Evolutionary conservation across 345 rosid species (phyloP), one percentile per base, ranked within the genome.

Genomic region (Clarkia xantiana): DNA sequence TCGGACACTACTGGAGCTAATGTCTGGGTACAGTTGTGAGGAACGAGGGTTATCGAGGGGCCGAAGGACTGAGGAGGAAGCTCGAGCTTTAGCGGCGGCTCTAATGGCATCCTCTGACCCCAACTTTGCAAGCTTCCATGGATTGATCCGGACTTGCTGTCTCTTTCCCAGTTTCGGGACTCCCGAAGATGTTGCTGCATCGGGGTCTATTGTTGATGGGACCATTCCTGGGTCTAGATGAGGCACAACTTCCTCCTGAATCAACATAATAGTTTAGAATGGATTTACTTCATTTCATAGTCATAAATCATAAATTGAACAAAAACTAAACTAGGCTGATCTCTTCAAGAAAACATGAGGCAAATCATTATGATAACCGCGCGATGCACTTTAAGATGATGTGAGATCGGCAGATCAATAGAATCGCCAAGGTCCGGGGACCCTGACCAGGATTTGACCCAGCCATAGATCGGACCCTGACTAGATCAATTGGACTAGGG

Each of bases 41-140:
- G 25, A 23, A 52, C 57, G 81, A 17, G 59, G 93, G 59, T 62
- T 75, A 44, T 83, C 84, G 53, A 86, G 68, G 13, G 93, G 94
- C 49, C 80, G 71, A 49, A 91, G 53, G 42, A 91, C 94, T 22
- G 98, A 91, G 19, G 96, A 91, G 2, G 98, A 83, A 36, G 94
- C 98, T 71, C 98, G 82, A 51, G 96, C 98, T 68, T 78, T 86
- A 34, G 96, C 94, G 25, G 94, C 98, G 47, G 98, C 98, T 51
- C 71, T 83, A 65, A 78, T 51, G 52, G 96, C 98, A 49, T 86
- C 93, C 45, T 59, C 62, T 9, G 96, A 86, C 45, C 86, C 83
- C 60, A 91, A 58, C 62, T 86, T 91, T 34, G 96, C 96, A 19
- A 91, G 94, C 59, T 76, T 86, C 98, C 96, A 86, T 25, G 93